phyloP scores from a whole-genome alignment of 2,329 filamentous ascomycete species.

The Pseudogymnoascus sp. region DNA sequence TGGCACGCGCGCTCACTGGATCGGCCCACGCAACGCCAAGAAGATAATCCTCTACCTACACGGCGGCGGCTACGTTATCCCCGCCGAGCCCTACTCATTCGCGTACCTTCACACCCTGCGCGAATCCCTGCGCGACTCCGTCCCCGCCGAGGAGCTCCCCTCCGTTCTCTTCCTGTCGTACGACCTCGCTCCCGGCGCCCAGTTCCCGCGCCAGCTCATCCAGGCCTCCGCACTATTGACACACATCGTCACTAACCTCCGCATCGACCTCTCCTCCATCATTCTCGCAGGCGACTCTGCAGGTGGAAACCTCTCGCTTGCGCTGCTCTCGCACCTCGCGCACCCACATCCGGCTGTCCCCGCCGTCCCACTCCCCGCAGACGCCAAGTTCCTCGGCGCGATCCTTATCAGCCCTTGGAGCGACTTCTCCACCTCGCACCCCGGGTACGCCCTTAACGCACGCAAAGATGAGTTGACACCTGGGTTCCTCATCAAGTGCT shows the following conservation, averaged over 20 bases:
- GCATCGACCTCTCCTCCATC: conserved; percentile 27
- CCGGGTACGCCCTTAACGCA: conserved; percentile 36
- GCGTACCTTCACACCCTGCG: conserved; percentile 32
- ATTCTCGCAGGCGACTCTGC: conserved; percentile 45
- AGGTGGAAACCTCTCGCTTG: conserved; percentile 40
- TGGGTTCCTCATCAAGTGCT: conserved; percentile 36
- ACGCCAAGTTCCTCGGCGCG: conserved; percentile 36
- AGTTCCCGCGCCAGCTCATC: conserved; percentile 40
- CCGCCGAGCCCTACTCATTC: conserved; percentile 39
- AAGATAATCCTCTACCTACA: conserved; percentile 40
- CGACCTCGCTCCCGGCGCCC: conserved; percentile 37
- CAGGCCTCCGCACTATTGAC: conserved; percentile 38
- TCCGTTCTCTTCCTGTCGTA: conserved; percentile 49
- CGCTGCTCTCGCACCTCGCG: conserved; percentile 40
- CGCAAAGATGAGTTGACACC: conserved; percentile 42
- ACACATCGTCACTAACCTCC: conserved; percentile 30
- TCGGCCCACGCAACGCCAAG: conserved; percentile 31
- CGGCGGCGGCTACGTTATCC: conserved; percentile 47
- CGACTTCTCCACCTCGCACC: conserved; percentile 38
- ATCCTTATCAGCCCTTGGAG: conserved; percentile 52
- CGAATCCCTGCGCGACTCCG: background rate
- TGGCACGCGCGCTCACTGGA: conserved; percentile 38
- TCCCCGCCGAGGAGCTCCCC: background rate
- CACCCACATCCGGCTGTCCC: conserved; percentile 51
- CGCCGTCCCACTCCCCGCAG: conserved; percentile 30